Conservation (phyloP, 2,329 filamentous ascomycete species). For the Aspergillus ochraceus region DNA sequence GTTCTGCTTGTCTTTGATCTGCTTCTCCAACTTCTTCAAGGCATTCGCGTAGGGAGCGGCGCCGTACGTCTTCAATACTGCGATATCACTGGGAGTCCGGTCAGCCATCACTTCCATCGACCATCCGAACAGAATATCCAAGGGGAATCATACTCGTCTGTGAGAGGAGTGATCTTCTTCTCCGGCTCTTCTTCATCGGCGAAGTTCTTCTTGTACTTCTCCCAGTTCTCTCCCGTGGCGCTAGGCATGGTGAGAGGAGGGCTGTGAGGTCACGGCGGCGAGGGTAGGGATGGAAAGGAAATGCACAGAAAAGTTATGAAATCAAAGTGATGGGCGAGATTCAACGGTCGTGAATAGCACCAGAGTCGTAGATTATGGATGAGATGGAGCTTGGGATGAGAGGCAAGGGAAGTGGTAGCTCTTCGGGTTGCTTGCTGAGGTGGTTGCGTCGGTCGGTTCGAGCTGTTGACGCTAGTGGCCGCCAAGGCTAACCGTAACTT, state of each 20-base stretch:
- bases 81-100: constrained; percentile 75
- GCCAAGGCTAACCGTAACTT: constrained; percentile 36
- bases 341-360: not conserved
- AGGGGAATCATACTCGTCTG: constrained; percentile 76
- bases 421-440: constrained; percentile 28
- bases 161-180: constrained; percentile 98
- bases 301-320: constrained; percentile 3
- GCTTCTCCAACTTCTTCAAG: constrained; percentile 96
- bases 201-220: constrained; percentile 98
- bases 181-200: constrained; percentile 96
- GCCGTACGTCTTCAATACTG: constrained; percentile 98
- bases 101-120: constrained; percentile 14
- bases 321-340: constrained; percentile 5
- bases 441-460: constrained; percentile 25
- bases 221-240: constrained; percentile 91
- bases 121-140: not conserved
- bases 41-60: constrained; percentile 91
- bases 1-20: constrained; percentile 98
- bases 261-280: constrained; percentile 23
- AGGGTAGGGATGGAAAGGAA: constrained; percentile 3
- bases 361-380: constrained; percentile 3
- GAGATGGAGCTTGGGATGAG: constrained; percentile 8
- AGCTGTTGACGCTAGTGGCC: constrained; percentile 40
- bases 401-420: constrained; percentile 21
- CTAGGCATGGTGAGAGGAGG: constrained; percentile 69